Conservation (phyloP, 345 rosid genomes). For the Citrus medica region DNA sequence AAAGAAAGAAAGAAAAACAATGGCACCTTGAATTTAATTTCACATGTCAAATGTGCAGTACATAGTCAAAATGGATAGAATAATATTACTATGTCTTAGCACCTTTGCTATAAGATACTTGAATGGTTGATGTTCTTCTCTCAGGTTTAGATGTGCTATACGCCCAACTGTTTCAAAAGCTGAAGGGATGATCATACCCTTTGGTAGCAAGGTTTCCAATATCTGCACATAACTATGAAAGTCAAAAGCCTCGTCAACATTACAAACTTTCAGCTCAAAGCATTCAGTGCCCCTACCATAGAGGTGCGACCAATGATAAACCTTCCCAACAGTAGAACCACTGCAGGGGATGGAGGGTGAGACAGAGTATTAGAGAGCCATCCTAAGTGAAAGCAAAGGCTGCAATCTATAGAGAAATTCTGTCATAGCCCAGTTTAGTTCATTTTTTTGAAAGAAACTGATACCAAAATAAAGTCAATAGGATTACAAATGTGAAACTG, state of each 20-base stretch:
- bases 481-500: background rate
- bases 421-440: background rate
- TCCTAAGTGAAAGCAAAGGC: background rate
- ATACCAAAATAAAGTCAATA: background rate
- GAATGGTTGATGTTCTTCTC: conserved; percentile 71
- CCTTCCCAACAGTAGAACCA: background rate
- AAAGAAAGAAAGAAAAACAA: background rate
- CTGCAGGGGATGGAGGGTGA: background rate
- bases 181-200: conserved; percentile 71
- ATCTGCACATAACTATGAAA: conserved; percentile 39
- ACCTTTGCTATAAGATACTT: conserved; percentile 80
- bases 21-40: background rate
- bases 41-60: background rate
- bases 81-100: background rate
- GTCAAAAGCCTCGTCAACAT: conserved; percentile 6
- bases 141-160: conserved; percentile 78
- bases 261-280: conserved; percentile 1
- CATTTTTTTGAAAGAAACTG: background rate
- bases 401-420: background rate
- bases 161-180: conserved; percentile 90
- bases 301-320: background rate
- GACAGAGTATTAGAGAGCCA: background rate
- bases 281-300: background rate
- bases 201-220: conserved; percentile 77
- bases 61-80: conserved; percentile 3